Evolutionary conservation across 495 filamentous ascomycete genomes (phyloP), one percentile per base, ranked within the genome.

Genomic region (Barbatosphaeria neglecta): DNA sequence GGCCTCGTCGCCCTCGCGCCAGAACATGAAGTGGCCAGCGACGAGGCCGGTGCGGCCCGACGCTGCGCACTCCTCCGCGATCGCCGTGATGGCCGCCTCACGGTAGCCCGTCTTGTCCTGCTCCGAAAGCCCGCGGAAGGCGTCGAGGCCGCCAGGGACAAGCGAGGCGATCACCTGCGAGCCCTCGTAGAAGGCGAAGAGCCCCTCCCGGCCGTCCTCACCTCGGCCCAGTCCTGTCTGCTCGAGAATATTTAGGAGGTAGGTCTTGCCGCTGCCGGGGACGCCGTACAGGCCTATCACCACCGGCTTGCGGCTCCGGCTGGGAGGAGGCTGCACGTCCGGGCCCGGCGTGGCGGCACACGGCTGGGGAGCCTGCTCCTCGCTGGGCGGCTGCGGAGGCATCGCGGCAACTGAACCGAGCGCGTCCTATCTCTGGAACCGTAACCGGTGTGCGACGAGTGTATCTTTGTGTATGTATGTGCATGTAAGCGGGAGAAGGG

Each of bases 211-310:
- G n/a, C n/a, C n/a, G n/a, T n/a, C n/a, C n/a, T n/a, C n/a, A n/a
- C n/a, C n/a, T n/a, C n/a, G n/a, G n/a, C n/a, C n/a, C n/a, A n/a
- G n/a, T n/a, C n/a, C 38, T 60, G 60, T 35, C 15, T 60, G 1
- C 53, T 65, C 58, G 13, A 85, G 54, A 25, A 70, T 48, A 2
- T 63, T 42, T 20, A 80, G 50, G 10, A 82, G 47, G 48, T 51
- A 67, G 5, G 74, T 65, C 57, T 83, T 85, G 13, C 80, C 80
- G 22, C 56, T 72, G n/a, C 79, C 81, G 7, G 80, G 66, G 45
- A 84, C 11, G 20, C 77, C 81, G 52, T 82, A 83, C 9, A 84
- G 38, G 17, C 81, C 79, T 16, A 84, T 57, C 20, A 83, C 57
- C 20, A 59, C 54, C 15, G 72, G 63, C 40, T 63, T 66, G 17